Evolutionary conservation across 345 rosid species (phyloP).

Genomic region (Hevea brasiliensis): DNA sequence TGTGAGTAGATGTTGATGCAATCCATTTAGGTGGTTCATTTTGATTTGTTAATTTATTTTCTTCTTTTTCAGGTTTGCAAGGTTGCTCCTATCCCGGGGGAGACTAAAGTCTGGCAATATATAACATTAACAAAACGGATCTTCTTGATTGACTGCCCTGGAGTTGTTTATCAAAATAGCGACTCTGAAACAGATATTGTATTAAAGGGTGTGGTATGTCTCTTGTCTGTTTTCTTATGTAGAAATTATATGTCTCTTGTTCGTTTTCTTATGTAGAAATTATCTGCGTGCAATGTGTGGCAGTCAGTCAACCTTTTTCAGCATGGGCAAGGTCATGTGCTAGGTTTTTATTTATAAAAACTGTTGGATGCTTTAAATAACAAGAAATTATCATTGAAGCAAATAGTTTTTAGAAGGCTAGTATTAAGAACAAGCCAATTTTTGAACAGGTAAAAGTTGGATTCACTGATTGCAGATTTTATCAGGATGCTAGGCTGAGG

Average conservation of each 20-base stretch:
- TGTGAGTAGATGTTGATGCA: neutral
- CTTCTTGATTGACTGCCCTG: conserved; percentile 94
- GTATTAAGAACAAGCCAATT: too few relatives aligned
- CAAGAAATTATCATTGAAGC: neutral
- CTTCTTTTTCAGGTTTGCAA: conserved; percentile 68
- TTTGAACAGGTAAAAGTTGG: too few relatives aligned
- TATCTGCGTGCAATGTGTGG: neutral
- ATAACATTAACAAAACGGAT: conserved; percentile 92
- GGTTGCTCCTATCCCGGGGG: conserved; percentile 99
- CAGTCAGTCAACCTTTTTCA: too few relatives aligned
- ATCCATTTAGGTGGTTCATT: neutral
- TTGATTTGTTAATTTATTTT: conserved; percentile 1
- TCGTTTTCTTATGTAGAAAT: neutral
- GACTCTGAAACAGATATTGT: conserved; percentile 93
- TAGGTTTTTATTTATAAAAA: too few relatives aligned
- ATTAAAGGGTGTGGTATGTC: conserved; percentile 90
- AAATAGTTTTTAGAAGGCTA: neutral
- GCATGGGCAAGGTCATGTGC: too few relatives aligned
- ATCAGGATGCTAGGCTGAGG: neutral
- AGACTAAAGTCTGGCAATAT: conserved; percentile 98
- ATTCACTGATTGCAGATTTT: neutral
- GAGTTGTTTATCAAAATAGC: conserved; percentile 87
- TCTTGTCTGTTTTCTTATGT: neutral
- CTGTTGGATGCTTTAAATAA: too few relatives aligned
- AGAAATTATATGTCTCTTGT: conserved; percentile 1